Evolutionary conservation across 176 grass and related monocot species (phyloP).

Genomic region (Chrysopogon serrulatus): DNA sequence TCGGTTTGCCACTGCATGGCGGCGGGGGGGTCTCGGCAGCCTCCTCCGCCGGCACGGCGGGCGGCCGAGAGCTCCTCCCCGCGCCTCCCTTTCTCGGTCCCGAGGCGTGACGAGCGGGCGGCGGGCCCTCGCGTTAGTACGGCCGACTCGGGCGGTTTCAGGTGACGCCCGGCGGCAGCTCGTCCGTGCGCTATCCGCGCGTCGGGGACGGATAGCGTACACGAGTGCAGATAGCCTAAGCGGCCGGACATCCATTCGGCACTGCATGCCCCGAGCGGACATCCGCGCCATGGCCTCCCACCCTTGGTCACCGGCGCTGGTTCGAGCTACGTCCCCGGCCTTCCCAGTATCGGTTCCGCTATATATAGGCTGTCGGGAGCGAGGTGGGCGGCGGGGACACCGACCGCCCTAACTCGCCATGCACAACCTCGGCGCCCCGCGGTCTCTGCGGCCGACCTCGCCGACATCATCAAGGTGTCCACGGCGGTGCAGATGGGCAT

Average conservation of each 20-base stretch:
- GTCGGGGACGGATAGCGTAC: too few species aligned
- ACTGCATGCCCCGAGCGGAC: background rate
- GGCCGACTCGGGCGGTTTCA: too few species aligned
- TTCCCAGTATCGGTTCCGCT: constrained; percentile 16
- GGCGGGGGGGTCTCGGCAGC: too few species aligned
- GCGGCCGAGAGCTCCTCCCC: too few species aligned
- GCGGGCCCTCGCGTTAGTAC: too few species aligned
- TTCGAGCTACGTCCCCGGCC: constrained; percentile 27
- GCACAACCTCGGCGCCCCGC: background rate
- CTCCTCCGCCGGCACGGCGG: too few species aligned
- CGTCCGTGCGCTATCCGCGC: too few species aligned
- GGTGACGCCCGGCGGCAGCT: too few species aligned
- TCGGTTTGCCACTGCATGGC: too few species aligned
- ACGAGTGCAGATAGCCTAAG: too few species aligned
- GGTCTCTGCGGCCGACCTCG: background rate
- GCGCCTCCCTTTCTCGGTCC: too few species aligned
- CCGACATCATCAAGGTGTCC: constrained; percentile 5
- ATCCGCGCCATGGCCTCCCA: background rate
- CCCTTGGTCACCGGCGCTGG: constrained; percentile 7
- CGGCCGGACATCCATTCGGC: background rate
- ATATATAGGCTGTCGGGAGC: constrained; percentile 46
- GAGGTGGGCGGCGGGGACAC: constrained; percentile 8
- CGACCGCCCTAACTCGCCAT: background rate
- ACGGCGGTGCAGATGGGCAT: background rate
- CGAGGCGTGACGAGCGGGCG: too few species aligned